These are phyloP conservation scores for Penicillium crystallinum DNA, from an alignment of 495 filamentous ascomycete species.

Conservation along the genomic window DNA sequence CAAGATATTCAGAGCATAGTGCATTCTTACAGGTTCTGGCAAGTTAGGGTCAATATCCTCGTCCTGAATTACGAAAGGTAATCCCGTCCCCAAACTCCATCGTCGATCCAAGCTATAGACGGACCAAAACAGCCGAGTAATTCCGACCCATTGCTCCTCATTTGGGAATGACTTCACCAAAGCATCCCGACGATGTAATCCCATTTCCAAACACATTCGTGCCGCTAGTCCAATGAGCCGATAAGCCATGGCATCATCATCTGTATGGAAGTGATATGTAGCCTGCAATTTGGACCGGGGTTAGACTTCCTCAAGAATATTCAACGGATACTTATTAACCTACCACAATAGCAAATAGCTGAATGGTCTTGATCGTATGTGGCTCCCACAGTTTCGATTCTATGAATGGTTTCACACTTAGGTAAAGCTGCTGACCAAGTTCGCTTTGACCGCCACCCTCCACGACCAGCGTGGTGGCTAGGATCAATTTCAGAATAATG, in stretches of 20 bases:
- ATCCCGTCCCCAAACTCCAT: constrained; percentile 76
- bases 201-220: constrained; percentile 73
- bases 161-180: constrained; percentile 59
- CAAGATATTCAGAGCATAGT: not conserved
- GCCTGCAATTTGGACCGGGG: constrained; percentile 42
- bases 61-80: constrained; percentile 78
- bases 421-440: constrained; percentile 62
- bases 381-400: constrained; percentile 64
- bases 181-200: constrained; percentile 70
- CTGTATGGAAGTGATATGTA: constrained; percentile 78
- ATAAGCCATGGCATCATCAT: constrained; percentile 77
- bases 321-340: constrained; percentile 19
- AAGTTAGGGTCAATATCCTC: constrained; percentile 75
- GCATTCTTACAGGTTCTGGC: constrained; percentile 64
- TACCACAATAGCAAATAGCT: constrained; percentile 68
- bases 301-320: not conserved
- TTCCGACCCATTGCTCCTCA: constrained; percentile 53
- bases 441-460: constrained; percentile 74
- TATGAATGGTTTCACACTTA: constrained; percentile 62
- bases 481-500: constrained; percentile 68
- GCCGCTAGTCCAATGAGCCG: constrained; percentile 70
- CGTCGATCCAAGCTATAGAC: constrained; percentile 74
- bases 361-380: constrained; percentile 61
- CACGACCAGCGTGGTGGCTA: constrained; percentile 67
- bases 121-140: constrained; percentile 71